Evolutionary conservation across 1,139 yeast species (phyloP).

Genomic region (Scheffersomyces parashehatae): DNA sequence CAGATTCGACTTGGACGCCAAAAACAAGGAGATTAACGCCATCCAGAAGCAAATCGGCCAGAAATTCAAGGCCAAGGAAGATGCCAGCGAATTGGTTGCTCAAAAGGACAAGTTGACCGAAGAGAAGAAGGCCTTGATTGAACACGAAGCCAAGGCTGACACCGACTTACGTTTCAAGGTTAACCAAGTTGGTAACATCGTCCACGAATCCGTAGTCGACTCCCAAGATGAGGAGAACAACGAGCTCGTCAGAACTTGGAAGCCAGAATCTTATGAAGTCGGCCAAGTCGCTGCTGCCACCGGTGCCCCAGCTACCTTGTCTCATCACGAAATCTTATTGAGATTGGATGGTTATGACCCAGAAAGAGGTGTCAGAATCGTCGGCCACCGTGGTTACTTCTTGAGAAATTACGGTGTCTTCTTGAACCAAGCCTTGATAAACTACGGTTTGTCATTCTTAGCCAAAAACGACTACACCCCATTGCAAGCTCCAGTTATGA

Average conservation of each 20-base stretch:
- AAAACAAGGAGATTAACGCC: slow-evolving; percentile 83
- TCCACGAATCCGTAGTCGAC: slow-evolving; percentile 86
- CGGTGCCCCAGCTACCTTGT: slow-evolving; percentile 73
- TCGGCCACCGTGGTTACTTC: slow-evolving; percentile 98
- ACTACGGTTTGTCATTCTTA: slow-evolving; percentile 88
- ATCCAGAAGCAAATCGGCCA: slow-evolving; percentile 90
- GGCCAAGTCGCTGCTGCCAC: slow-evolving; percentile 71
- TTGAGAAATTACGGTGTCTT: slow-evolving; percentile 94
- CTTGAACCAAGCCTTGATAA: slow-evolving; percentile 95
- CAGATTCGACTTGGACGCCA: slow-evolving; percentile 88
- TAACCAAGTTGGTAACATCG: slow-evolving; percentile 88
- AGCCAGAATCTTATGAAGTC: slow-evolving; percentile 60
- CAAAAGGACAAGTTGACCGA: slow-evolving; percentile 74
- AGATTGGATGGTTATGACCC: slow-evolving; percentile 98
- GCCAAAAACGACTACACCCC: slow-evolving; percentile 81
- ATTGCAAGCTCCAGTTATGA: slow-evolving; percentile 98
- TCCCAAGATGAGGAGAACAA: slow-evolving; percentile 90
- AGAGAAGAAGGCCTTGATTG: slow-evolving; percentile 66
- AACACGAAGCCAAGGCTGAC: slow-evolving; percentile 79
- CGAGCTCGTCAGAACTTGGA: slow-evolving; percentile 84
- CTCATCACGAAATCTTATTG: slow-evolving; percentile 93
- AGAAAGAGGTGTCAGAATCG: slow-evolving; percentile 96
- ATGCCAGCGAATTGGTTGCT: slow-evolving; percentile 78
- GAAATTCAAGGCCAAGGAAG: slow-evolving; percentile 93
- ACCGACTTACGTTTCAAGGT: slow-evolving; percentile 73